These are phyloP conservation scores for Aechmea fasciata DNA, from an alignment of 176 grass and related monocot species.

Conservation along the genomic window DNA sequence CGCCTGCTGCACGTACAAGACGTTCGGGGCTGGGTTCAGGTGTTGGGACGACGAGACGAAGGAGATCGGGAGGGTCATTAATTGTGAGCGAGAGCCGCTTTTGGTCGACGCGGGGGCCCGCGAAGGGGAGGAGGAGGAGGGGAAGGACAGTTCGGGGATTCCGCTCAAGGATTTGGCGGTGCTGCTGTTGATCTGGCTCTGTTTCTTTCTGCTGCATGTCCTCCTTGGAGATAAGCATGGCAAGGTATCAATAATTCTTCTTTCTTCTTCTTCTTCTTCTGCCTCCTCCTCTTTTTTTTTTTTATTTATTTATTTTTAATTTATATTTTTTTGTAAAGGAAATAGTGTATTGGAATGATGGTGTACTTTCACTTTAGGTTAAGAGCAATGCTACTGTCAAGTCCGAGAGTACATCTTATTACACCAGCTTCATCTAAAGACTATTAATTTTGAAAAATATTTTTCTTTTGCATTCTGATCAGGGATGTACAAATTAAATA, in stretches of 20 bases:
- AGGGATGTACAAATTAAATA: too few relatives aligned
- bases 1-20: constrained; percentile 55
- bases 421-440: too few relatives aligned
- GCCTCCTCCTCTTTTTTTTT: constrained; percentile 1
- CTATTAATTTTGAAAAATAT: too few relatives aligned
- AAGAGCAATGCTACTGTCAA: too few relatives aligned
- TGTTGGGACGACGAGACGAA: constrained; percentile 19
- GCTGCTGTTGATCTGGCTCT: constrained; percentile 51
- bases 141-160: constrained; percentile 2
- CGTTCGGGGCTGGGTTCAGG: constrained; percentile 44
- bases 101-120: neutral
- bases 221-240: constrained; percentile 67
- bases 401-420: too few relatives aligned
- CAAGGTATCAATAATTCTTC: constrained; percentile 33
- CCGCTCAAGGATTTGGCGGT: constrained; percentile 50
- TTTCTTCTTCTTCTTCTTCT: neutral
- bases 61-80: neutral
- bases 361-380: too few relatives aligned
- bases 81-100: too few relatives aligned
- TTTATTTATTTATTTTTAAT: neutral
- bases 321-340: too few relatives aligned
- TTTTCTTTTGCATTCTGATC: too few relatives aligned
- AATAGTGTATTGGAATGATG: too few relatives aligned
- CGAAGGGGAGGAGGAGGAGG: neutral
- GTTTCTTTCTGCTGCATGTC: constrained; percentile 74